These are phyloP conservation scores for Coemansia sp. DNA, from an alignment of 192 early-diverging fungal genomes.

Conservation along the genomic window DNA sequence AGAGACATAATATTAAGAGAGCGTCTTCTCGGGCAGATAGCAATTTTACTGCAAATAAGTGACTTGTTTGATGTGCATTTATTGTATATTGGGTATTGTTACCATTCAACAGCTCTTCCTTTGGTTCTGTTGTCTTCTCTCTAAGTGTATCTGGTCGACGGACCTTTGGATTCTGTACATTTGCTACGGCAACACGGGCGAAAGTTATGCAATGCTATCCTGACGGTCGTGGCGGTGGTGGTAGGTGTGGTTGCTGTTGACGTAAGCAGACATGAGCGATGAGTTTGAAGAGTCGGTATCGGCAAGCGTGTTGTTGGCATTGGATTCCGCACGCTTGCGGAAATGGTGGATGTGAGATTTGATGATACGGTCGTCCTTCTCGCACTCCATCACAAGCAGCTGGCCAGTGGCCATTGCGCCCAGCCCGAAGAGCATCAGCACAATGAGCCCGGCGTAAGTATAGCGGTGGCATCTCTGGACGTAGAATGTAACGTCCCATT, in stretches of 20 bases:
- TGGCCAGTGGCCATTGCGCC: slow-evolving; percentile 17
- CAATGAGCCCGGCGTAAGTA: slow-evolving; percentile 40
- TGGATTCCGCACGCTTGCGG: slow-evolving; percentile 21
- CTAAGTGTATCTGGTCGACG: no score
- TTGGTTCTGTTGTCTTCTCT: no score
- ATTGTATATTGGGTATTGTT: no score
- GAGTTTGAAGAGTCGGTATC: neutral
- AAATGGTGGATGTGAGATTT: slow-evolving; percentile 23
- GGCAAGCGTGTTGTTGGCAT: slow-evolving; percentile 4
- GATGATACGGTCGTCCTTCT: slow-evolving; percentile 18
- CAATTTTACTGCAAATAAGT: no score
- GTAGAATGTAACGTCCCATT: slow-evolving; percentile 36
- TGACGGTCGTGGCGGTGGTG: no score
- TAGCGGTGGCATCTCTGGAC: slow-evolving; percentile 27
- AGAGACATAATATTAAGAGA: neutral
- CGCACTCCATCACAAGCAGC: slow-evolving; percentile 30
- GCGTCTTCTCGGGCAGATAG: no score
- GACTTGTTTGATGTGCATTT: no score
- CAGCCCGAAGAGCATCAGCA: slow-evolving; percentile 29
- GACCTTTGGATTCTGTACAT: no score
- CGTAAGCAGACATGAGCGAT: neutral
- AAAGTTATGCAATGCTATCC: no score
- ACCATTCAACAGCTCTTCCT: neutral
- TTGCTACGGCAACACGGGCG: no score
- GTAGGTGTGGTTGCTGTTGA: neutral